Conservation (phyloP, 2,329 filamentous ascomycete genomes). For the Aureobasidium sp. region DNA sequence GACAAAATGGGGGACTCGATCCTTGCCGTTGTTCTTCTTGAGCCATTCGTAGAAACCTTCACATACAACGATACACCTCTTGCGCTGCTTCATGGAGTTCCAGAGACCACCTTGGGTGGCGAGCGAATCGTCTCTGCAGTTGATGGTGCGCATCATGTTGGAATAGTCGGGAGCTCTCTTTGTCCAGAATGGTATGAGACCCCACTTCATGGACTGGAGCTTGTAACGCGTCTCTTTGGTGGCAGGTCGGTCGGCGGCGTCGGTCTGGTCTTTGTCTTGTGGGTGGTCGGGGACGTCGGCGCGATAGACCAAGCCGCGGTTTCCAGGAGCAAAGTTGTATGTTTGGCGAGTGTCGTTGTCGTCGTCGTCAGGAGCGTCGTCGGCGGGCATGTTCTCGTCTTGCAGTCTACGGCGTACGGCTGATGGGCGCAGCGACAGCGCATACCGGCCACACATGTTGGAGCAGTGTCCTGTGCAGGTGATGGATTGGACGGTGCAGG, state of each 20-base stretch:
- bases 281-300: conserved; percentile 56
- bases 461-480: neutral
- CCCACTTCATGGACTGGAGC: conserved; percentile 93
- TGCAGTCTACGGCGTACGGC: conserved; percentile 68
- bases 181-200: conserved; percentile 87
- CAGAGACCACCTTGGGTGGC: conserved; percentile 74
- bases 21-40: conserved; percentile 66
- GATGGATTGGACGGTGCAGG: neutral
- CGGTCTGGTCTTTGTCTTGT: conserved; percentile 18
- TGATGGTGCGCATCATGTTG: conserved; percentile 80
- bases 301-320: conserved; percentile 77
- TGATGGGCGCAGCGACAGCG: conserved; percentile 54
- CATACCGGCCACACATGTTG: conserved; percentile 63
- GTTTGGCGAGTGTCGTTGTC: conserved; percentile 66
- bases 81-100: conserved; percentile 81
- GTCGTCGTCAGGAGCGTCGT: conserved; percentile 62
- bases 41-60: conserved; percentile 98
- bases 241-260: conserved; percentile 19
- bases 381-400: conserved; percentile 65
- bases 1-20: conserved; percentile 78
- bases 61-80: conserved; percentile 79
- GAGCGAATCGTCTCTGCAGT: conserved; percentile 86
- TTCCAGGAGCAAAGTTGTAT: conserved; percentile 90
- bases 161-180: conserved; percentile 74
- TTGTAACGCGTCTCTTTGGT: conserved; percentile 57